Evolutionary conservation across 1,284 basidiomycete genomes (phyloP).

Genomic region (Amylostereum areolatum): DNA sequence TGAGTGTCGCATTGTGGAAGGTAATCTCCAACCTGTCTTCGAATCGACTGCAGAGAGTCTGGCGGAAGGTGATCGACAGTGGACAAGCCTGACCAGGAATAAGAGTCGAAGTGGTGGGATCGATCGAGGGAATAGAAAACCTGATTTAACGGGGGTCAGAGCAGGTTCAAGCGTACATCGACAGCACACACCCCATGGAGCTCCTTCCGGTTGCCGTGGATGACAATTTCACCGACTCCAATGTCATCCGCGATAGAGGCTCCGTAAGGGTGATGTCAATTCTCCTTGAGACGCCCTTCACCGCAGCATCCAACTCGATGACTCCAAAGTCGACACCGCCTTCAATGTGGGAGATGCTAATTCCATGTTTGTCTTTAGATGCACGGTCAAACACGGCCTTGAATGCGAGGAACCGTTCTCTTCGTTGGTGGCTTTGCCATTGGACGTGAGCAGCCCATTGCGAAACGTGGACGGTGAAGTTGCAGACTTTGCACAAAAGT

Average conservation of each 20-base stretch:
- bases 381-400: slow-evolving; percentile 14
- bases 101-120: no score
- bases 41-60: slow-evolving; percentile 38
- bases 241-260: slow-evolving; percentile 15
- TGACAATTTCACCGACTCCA: slow-evolving; percentile 29
- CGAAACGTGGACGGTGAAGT: not conserved
- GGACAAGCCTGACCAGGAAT: no score
- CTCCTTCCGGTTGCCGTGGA: slow-evolving; percentile 23
- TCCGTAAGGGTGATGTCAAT: slow-evolving; percentile 8
- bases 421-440: not conserved
- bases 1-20: slow-evolving; percentile 24
- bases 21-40: slow-evolving; percentile 32
- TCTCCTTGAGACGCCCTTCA: slow-evolving; percentile 14
- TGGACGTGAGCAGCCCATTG: not conserved
- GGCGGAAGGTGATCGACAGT: slow-evolving; percentile 25
- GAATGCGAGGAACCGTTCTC: slow-evolving; percentile 10
- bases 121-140: no score
- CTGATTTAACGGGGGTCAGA: no score
- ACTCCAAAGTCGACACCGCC: slow-evolving; percentile 30
- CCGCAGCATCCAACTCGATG: slow-evolving; percentile 23
- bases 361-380: slow-evolving; percentile 24
- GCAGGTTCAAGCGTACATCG: no score
- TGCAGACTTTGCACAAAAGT: not conserved
- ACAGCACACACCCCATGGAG: no score
- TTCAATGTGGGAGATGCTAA: slow-evolving; percentile 15